Evolutionary conservation across 2,329 filamentous ascomycete genomes (phyloP).

Genomic region (Pestalotiopsis sp.): DNA sequence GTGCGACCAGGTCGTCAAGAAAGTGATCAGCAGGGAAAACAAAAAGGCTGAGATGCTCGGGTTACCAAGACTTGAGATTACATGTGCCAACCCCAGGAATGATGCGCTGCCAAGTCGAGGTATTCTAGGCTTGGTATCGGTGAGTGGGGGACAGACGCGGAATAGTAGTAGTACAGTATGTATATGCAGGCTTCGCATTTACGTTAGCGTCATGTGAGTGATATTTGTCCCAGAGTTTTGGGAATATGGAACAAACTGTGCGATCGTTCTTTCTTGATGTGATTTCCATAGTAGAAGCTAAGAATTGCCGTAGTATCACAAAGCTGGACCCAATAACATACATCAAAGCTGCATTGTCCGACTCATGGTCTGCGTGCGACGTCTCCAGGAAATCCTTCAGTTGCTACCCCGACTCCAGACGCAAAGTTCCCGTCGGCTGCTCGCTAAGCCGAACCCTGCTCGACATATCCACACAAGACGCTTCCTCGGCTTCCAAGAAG

Average conservation of each 20-base stretch:
- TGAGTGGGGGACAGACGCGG: neutral
- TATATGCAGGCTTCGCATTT: neutral
- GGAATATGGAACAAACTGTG: neutral
- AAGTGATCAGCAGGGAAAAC: neutral
- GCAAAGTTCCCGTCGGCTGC: neutral
- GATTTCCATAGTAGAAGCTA: neutral
- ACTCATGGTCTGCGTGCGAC: neutral
- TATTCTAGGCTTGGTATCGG: neutral
- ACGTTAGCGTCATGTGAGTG: neutral
- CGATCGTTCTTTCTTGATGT: neutral
- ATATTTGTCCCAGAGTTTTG: neutral
- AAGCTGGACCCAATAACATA: neutral
- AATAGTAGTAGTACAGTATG: neutral
- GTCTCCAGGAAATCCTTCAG: neutral
- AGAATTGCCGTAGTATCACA: neutral
- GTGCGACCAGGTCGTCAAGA: neutral
- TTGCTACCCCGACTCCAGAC: neutral
- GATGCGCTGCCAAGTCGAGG: constrained; percentile 2
- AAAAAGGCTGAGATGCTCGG: neutral
- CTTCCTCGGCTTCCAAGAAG: neutral
- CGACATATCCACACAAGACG: neutral
- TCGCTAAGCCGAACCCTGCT: neutral
- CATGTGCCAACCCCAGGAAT: neutral
- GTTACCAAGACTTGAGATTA: neutral
- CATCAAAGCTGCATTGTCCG: neutral